Base-by-base conservation (phyloP, 768 basidiomycete genomes). In the Neoboletus subvelutipes region DNA sequence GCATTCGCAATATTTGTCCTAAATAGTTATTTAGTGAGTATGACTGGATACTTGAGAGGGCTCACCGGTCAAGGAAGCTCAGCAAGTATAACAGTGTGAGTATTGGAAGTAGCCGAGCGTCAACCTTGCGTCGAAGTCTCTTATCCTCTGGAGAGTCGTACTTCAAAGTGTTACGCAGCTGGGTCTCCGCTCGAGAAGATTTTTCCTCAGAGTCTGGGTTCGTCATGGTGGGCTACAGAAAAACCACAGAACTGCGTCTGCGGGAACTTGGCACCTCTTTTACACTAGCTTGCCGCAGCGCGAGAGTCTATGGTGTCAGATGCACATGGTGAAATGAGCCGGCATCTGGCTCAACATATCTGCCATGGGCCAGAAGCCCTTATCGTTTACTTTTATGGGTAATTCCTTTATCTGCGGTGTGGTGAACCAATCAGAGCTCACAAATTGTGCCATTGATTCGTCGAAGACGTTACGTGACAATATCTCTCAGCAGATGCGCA, bases 1-100 rank as follows among this genome's bases (percentile, higher is more conserved):
- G 76, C 75, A 56, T 76, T 78, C 28, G 69, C 75, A 47, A 78
- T 72, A 53, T 76, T 77, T 29, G 73, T 69, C 50, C 69, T 73
- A 20, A 20, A 50, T 10, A 33, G 36, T 50, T 18, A 17, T 37
- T 47, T 29, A 54, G 39, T 22, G 45, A 47, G 29, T 26, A 28
- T 20, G 20, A 37, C 18, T 15, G 36, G 13, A 50, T n/a, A 13
- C 7, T 29, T 33, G 41, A 41, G 6, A 37, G 29, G 18, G 15
- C 67, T 36, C 55, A 75, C 74, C 76, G 60, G 54, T 77, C 77
- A 57, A 78, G 65, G 56, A 78, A 79, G 36, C 72, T 74, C 29
- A 79, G 64, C 22, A 78, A 64, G 59, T 73, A 78, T 34, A 78
- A 62, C 28, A 75, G 52, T 4, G 75, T 77, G 46, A 79, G 62